A percentile compares a stretch with the other conserved stretches of the same genome.
Evolutionary conservation across 2,329 filamentous ascomycete genomes (phyloP).

Genomic region (Elsinoe fawcettii): DNA sequence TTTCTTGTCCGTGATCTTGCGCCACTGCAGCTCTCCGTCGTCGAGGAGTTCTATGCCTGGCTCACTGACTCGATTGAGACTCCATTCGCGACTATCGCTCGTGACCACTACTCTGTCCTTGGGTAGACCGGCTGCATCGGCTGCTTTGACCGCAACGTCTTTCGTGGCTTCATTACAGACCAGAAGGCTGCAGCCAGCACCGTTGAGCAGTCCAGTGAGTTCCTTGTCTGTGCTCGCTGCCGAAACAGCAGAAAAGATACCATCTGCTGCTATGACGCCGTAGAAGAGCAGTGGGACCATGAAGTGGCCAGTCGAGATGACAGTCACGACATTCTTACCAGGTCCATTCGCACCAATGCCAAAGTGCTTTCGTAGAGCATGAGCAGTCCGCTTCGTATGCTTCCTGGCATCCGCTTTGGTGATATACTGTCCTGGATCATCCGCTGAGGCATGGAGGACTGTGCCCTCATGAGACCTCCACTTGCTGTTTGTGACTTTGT

Average conservation of each 20-base stretch:
- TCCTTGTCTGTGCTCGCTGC: conserved; percentile 45
- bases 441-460: conserved; percentile 50
- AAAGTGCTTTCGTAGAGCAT: conserved; percentile 48
- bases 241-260: conserved; percentile 51
- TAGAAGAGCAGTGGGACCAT: conserved; percentile 49
- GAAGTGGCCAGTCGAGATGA: conserved; percentile 50
- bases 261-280: conserved; percentile 51
- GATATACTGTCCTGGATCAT: conserved; percentile 45
- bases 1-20: conserved; percentile 43
- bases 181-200: conserved; percentile 37
- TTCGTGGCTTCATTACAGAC: conserved; percentile 44
- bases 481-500: conserved; percentile 16
- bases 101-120: conserved; percentile 42
- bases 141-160: conserved; percentile 41
- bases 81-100: conserved; percentile 35
- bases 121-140: conserved; percentile 42
- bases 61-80: conserved; percentile 25
- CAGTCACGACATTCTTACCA: conserved; percentile 48
- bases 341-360: conserved; percentile 45
- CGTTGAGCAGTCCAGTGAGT: conserved; percentile 41
- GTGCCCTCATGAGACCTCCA: conserved; percentile 40
- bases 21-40: conserved; percentile 43
- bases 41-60: conserved; percentile 24
- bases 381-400: conserved; percentile 46
- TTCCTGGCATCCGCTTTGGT: conserved; percentile 46